Conservation (phyloP, 2,329 filamentous ascomycete genomes). For the Curvularia sp. region DNA sequence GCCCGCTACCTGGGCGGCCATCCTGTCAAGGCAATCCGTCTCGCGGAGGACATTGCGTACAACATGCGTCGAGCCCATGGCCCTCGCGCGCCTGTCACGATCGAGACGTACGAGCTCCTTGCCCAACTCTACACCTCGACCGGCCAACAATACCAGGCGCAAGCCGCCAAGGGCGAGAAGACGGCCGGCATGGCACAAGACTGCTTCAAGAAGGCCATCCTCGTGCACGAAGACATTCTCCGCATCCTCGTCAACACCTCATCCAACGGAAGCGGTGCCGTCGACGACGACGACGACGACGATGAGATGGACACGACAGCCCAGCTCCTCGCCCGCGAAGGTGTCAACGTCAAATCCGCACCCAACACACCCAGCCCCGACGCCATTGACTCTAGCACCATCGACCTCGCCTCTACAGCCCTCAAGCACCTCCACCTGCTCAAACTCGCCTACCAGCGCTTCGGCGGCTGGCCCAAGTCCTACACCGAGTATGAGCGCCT, state of each 20-base stretch:
- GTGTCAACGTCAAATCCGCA: conserved; percentile 37
- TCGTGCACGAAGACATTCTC: conserved; percentile 44
- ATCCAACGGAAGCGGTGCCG: conserved; percentile 11
- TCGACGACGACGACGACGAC: conserved; percentile 46
- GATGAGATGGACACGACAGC: conserved; percentile 48
- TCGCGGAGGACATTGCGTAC: conserved; percentile 63
- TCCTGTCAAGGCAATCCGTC: conserved; percentile 49
- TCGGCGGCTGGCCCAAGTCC: conserved; percentile 56
- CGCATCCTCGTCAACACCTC: conserved; percentile 40
- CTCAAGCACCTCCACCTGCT: conserved; percentile 49
- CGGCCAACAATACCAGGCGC: conserved; percentile 49
- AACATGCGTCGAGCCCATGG: conserved; percentile 63
- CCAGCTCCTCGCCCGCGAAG: conserved; percentile 46
- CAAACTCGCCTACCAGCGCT: conserved; percentile 53
- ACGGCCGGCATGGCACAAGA: conserved; percentile 44
- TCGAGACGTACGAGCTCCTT: conserved; percentile 59
- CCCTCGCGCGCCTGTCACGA: conserved; percentile 55
- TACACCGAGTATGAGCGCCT: conserved; percentile 58
- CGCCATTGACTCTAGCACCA: conserved; percentile 9
- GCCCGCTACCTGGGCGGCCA: conserved; percentile 59
- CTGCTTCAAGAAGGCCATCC: conserved; percentile 50
- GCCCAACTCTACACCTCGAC: conserved; percentile 58
- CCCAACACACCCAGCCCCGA: conserved; percentile 4
- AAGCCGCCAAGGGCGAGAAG: conserved; percentile 45
- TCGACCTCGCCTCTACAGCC: conserved; percentile 34